Percentiles rank a stretch among this genome's conserved stretches.
These are phyloP conservation scores for Corinectria fuckeliana DNA, from an alignment of 2,329 filamentous ascomycete genomes.

Conservation along the genomic window DNA sequence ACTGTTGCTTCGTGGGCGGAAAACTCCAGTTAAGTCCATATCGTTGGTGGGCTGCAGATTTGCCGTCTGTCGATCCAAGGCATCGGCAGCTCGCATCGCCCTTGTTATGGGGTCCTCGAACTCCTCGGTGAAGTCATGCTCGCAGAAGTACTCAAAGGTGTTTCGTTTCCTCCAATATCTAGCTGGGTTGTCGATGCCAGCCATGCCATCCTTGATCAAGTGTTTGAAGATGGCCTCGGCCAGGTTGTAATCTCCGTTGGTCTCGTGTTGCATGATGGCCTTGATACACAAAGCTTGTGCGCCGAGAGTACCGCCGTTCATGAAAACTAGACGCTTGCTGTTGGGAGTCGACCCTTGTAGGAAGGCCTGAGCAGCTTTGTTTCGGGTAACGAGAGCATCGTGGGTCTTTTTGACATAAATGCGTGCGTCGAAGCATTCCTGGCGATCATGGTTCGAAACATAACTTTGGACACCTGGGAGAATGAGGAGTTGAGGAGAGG, in stretches of 20 bases:
- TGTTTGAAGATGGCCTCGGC: conserved; percentile 60
- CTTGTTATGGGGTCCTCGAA: conserved; percentile 57
- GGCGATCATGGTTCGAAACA: conserved; percentile 42
- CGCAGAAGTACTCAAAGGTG: conserved; percentile 28
- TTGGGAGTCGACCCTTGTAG: conserved; percentile 52
- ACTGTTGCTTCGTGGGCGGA: conserved; percentile 56
- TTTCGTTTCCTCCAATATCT: conserved; percentile 30
- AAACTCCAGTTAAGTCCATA: conserved; percentile 52
- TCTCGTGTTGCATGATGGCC: conserved; percentile 59
- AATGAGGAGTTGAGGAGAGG: conserved; percentile 63
- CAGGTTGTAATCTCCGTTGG: conserved; percentile 54
- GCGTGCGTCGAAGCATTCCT: conserved; percentile 40
- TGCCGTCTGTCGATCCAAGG: conserved; percentile 61
- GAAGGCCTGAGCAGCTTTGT: conserved; percentile 58
- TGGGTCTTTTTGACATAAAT: conserved; percentile 57
- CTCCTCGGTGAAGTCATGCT: conserved; percentile 25
- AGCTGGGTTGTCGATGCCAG: conserved; percentile 42
- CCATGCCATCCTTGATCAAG: conserved; percentile 57
- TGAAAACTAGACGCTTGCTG: conserved; percentile 63
- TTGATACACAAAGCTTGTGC: conserved; percentile 62
- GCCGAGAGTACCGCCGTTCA: conserved; percentile 64
- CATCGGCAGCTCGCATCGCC: conserved; percentile 66
- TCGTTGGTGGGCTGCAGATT: conserved; percentile 58
- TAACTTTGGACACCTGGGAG: conserved; percentile 61
- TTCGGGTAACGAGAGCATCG: conserved; percentile 54